These are phyloP conservation scores for Saccharata proteae DNA, from an alignment of 2,329 filamentous ascomycete species.

Conservation along the genomic window DNA sequence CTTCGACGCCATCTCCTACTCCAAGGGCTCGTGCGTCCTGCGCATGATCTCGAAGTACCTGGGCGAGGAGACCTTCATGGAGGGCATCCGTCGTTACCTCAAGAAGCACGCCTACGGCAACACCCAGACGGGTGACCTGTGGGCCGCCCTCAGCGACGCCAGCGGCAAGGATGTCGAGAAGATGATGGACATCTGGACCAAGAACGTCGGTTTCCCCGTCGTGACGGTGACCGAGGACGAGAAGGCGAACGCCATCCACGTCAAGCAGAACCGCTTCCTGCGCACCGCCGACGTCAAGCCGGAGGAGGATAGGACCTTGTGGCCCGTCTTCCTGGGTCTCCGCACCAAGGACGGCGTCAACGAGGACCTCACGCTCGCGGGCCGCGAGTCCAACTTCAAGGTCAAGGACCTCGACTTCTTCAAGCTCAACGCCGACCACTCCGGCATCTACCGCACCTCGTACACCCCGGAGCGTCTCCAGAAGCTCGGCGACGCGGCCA, in stretches of 20 bases:
- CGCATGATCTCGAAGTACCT: slow-evolving; percentile 96
- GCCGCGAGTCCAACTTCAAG: slow-evolving; percentile 67
- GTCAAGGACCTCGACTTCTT: slow-evolving; percentile 75
- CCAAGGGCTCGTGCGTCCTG: slow-evolving; percentile 88
- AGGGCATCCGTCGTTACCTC: slow-evolving; percentile 80
- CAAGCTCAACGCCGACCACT: slow-evolving; percentile 94
- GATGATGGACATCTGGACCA: slow-evolving; percentile 94
- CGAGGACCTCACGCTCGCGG: slow-evolving; percentile 57
- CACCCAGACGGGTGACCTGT: slow-evolving; percentile 81
- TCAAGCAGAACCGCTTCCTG: slow-evolving; percentile 93
- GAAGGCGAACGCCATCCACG: slow-evolving; percentile 57
- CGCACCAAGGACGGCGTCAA: slow-evolving; percentile 75
- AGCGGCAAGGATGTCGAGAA: slow-evolving; percentile 84
- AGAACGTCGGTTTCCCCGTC: slow-evolving; percentile 88
- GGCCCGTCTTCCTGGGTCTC: slow-evolving; percentile 79
- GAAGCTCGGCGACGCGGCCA: slow-evolving; percentile 81
- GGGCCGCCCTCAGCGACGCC: slow-evolving; percentile 74
- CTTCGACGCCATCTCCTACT: slow-evolving; percentile 95
- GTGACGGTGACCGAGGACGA: slow-evolving; percentile 72
- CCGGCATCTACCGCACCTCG: slow-evolving; percentile 79
- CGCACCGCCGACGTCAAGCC: slow-evolving; percentile 86
- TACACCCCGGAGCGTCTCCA: slow-evolving; percentile 73
- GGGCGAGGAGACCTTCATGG: slow-evolving; percentile 83
- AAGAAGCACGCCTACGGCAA: slow-evolving; percentile 97
- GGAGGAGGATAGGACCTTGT: slow-evolving; percentile 79